A percentile compares a stretch with the other conserved stretches of the same genome.
Conservation (phyloP, 108 stramenopile species). For the Nitzschia inconspicua region DNA sequence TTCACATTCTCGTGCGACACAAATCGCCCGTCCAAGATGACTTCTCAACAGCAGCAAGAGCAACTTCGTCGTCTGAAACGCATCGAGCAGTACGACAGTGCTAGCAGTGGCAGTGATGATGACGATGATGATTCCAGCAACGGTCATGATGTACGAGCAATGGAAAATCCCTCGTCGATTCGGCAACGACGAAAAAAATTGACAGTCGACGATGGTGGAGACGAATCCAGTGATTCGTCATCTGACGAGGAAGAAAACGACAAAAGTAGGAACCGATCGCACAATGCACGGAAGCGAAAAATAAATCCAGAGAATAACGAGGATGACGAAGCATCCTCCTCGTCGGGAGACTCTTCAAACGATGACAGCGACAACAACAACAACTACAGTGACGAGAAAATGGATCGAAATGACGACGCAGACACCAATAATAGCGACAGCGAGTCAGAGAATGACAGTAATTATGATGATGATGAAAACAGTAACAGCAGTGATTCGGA, state of each 20-base stretch:
- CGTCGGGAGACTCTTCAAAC: too few relatives aligned
- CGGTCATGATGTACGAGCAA: not conserved
- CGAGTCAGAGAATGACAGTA: not conserved
- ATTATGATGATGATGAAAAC: not conserved
- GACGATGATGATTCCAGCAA: slow-evolving; percentile 13
- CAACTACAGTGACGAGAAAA: not conserved
- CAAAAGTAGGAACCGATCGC: too few relatives aligned
- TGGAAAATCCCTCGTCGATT: too few relatives aligned
- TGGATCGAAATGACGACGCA: not conserved
- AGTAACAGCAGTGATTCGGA: not conserved
- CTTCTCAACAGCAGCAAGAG: too few relatives aligned
- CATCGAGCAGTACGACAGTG: slow-evolving; percentile 12
- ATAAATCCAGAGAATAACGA: too few relatives aligned
- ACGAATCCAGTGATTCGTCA: not conserved
- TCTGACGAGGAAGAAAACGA: slow-evolving; percentile 7
- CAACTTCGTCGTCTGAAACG: not conserved
- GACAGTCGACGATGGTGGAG: not conserved
- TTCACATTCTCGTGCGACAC: too few relatives aligned
- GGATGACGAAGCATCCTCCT: too few relatives aligned
- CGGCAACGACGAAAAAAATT: not conserved
- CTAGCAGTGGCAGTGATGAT: slow-evolving; percentile 20
- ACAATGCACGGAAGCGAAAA: too few relatives aligned
- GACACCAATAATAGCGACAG: not conserved
- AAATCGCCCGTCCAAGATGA: too few relatives aligned
- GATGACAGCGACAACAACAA: not conserved